These are phyloP conservation scores for Trichoderma guizhouense DNA, from an alignment of 2,329 filamentous ascomycete species.

Conservation along the genomic window DNA sequence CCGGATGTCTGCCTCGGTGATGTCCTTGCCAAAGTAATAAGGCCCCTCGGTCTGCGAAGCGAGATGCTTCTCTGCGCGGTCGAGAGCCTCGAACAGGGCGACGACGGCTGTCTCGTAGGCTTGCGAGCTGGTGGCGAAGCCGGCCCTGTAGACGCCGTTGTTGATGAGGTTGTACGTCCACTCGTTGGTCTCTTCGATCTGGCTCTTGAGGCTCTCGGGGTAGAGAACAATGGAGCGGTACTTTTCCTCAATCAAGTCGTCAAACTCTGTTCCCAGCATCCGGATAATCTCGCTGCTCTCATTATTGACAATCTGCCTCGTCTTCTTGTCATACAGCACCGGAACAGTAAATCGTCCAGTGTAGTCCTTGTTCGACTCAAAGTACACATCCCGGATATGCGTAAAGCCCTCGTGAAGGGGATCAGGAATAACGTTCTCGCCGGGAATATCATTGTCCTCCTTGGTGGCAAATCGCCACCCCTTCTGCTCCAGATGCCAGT, in stretches of 20 bases:
- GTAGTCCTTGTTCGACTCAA: slow-evolving; percentile 68
- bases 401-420: slow-evolving; percentile 66
- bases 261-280: slow-evolving; percentile 82
- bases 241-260: slow-evolving; percentile 61
- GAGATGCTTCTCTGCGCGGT: slow-evolving; percentile 72
- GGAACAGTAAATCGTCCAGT: slow-evolving; percentile 82
- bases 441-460: slow-evolving; percentile 51
- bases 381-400: slow-evolving; percentile 77
- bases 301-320: slow-evolving; percentile 78
- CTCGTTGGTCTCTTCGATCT: slow-evolving; percentile 74
- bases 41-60: slow-evolving; percentile 46
- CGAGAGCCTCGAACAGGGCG: slow-evolving; percentile 71
- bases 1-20: slow-evolving; percentile 82
- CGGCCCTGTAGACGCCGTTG: slow-evolving; percentile 71
- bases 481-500: slow-evolving; percentile 76
- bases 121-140: slow-evolving; percentile 76
- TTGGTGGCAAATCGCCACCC: slow-evolving; percentile 79
- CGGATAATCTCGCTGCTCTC: slow-evolving; percentile 90
- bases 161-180: slow-evolving; percentile 78
- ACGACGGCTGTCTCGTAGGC: slow-evolving; percentile 75
- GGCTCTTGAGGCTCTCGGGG: slow-evolving; percentile 56
- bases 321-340: slow-evolving; percentile 76
- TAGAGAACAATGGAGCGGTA: slow-evolving; percentile 63
- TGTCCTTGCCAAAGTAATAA: slow-evolving; percentile 68
- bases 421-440: slow-evolving; percentile 63